Conservation (phyloP, 805 yeast genomes). For the Lachancea mirantina region DNA sequence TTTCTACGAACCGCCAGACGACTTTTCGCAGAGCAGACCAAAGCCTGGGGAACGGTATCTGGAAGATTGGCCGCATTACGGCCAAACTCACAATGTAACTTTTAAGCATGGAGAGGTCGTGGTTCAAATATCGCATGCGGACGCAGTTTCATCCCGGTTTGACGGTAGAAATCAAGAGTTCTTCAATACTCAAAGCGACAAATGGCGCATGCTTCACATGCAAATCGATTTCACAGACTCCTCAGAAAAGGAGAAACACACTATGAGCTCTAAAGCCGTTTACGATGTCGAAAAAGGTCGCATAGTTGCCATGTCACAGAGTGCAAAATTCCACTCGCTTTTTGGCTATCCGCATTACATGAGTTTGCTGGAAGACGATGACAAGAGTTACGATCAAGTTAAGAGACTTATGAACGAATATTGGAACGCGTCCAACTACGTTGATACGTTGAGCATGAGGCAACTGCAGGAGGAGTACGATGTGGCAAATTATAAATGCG, state of each 20-base stretch:
- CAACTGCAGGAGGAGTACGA: slow-evolving; percentile 27
- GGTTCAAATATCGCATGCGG: slow-evolving; percentile 28
- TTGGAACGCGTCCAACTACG: slow-evolving; percentile 37
- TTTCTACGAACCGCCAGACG: slow-evolving; percentile 26
- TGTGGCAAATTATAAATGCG: slow-evolving; percentile 47
- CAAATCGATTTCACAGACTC: slow-evolving; percentile 34
- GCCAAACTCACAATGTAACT: slow-evolving; percentile 26
- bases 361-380: slow-evolving; percentile 35
- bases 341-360: slow-evolving; percentile 52
- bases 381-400: slow-evolving; percentile 38
- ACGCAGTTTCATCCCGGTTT: slow-evolving; percentile 13
- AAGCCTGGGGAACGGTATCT: slow-evolving; percentile 22
- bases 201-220: slow-evolving; percentile 34
- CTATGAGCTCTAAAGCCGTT: slow-evolving; percentile 48
- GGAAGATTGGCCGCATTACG: slow-evolving; percentile 15
- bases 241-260: slow-evolving; percentile 43
- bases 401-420: slow-evolving; percentile 39
- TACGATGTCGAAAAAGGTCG: slow-evolving; percentile 64
- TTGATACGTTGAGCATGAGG: slow-evolving; percentile 43
- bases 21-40: slow-evolving; percentile 24
- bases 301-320: slow-evolving; percentile 47
- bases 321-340: slow-evolving; percentile 60
- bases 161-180: slow-evolving; percentile 15
- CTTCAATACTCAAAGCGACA: slow-evolving; percentile 32
- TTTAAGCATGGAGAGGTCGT: slow-evolving; percentile 23